Percentiles rank a stretch among this genome's conserved stretches.
Conservation (phyloP, 2,329 filamentous ascomycete genomes). For the Paraphaeosphaeria minitans region DNA sequence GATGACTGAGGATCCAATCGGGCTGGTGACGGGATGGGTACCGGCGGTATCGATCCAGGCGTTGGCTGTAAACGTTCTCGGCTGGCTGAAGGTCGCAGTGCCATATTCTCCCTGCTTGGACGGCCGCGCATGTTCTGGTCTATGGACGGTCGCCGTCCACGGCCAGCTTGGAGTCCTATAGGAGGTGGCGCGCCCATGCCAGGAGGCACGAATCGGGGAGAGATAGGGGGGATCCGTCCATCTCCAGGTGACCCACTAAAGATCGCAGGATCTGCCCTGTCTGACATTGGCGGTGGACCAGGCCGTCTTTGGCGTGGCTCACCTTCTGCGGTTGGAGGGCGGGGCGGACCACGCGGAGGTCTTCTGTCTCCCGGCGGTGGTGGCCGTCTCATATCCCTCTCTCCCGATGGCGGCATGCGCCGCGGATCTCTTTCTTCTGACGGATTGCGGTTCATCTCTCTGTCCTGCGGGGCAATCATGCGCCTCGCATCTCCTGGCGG, state of each 20-base stretch:
- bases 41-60: conserved; percentile 23
- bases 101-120: conserved; percentile 45
- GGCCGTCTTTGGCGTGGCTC: conserved; percentile 13
- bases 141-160: conserved; percentile 40
- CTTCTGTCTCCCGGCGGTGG: conserved; percentile 21
- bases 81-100: conserved; percentile 36
- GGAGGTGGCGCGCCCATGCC: conserved; percentile 31
- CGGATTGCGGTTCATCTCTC: conserved; percentile 7
- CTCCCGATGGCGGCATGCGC: conserved; percentile 15
- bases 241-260: conserved; percentile 11
- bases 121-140: conserved; percentile 41
- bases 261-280: conserved; percentile 9
- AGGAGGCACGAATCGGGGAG: conserved; percentile 12
- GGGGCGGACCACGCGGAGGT: conserved; percentile 20
- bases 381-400: conserved; percentile 19
- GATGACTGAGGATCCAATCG: conserved; percentile 50
- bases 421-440: conserved; percentile 10
- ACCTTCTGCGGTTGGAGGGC: conserved; percentile 17
- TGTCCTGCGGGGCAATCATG: conserved; percentile 12
- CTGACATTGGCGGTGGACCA: conserved; percentile 13
- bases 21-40: conserved; percentile 37
- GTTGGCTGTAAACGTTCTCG: conserved; percentile 36
- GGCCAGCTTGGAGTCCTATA: conserved; percentile 23
- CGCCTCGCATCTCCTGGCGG: conserved; percentile 14
- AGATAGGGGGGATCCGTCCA: conserved; percentile 4